Evolutionary conservation across 1,284 basidiomycete species (phyloP), one percentile per base, ranked within the genome.

Genomic region (Thecaphora frezii): DNA sequence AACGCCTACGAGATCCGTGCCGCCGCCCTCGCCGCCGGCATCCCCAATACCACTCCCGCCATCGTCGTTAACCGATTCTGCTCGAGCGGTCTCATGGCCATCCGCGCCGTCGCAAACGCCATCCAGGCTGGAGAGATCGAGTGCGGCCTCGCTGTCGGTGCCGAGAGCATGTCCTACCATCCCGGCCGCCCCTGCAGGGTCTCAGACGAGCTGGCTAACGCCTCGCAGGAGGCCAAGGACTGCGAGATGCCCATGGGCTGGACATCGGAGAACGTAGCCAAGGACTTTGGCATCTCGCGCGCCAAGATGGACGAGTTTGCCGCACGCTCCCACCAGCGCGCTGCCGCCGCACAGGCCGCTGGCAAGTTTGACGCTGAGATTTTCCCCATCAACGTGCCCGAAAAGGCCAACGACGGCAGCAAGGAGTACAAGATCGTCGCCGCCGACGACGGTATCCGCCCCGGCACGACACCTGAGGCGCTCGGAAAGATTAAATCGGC

Each of bases 281-380:
- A 73, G 18, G 86, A 94, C 53, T 96, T 89, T 81, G 83, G 86
- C 68, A 84, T 97, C 69, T 84, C 88, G 22, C 85, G 93, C 46
- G 86, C 89, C 54, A 86, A 88, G 61, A 92, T 93, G 85, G 93
- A 97, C 78, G 84, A 84, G 41, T 89, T 87, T 73, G 89, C 92
- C 3, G 90, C 91, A 0, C 72, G 89, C 48, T 91, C 89, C 0
- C 90, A 88, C 78, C 87, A 88, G 69, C 86, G 87, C 13, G 89
- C 90, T 8, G 87, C 88, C 75, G 81, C 80, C 22, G 83, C 83
- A 39, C 82, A 83, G 58, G 63, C 85, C 58, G 76, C 84, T 0
- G 90, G 91, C 16, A 83, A 83, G 73, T 92, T 93, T 76, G 80
- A 81, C 22, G 81, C 83, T 36, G 91, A 94, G 80, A 93, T 93